Base-by-base conservation (phyloP, 176 grass and related monocot species). In the Ampelocalamus luodianensis region DNA sequence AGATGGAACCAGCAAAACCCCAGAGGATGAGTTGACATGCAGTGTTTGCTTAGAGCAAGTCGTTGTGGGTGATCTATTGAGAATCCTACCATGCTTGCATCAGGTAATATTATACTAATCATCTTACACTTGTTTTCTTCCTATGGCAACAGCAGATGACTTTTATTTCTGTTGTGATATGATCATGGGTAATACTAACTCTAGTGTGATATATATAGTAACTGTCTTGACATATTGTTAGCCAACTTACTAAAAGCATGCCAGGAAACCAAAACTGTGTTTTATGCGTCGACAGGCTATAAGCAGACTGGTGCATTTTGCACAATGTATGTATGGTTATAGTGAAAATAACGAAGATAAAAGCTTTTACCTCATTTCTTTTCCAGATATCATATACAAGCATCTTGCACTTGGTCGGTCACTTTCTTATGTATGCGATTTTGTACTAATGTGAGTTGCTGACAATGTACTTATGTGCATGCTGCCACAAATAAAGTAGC, bases 41-140 rank as follows among this genome's bases (percentile, higher is more conserved):
- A 98, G 91, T 83, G 81, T 98, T 84, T 98, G 96, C 88, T 94
- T 98, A 68, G 93, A 98, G 91, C 90, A 98, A 98, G 96, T 94
- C 4, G 63, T 10, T 40, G 86, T 78, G 40, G 96, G 93, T 56
- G 96, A 96, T 85, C 62, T 94, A 22, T 80, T 98, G 64, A 94
- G 93, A 86, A 96, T 85, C 74, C 83, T 98, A 83, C 96, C 96
- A 50, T 98, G 96, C 84, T 89, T 98, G 83, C 96, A 98, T 90
- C 93, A 92, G 93, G 96, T 96, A 86, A 90, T 72, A 58, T 63
- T 51, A 16, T 81, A 56, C 10, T 14, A 13, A 71, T 78, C 72
- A 60, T 49, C 67, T 79, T 86, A 23, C 39, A 63, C n/a, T 51
- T 85, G 13, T 79, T 88, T 48, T 39, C 46, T 85, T 75, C 44